Evolutionary conservation across 805 yeast species (phyloP).

Genomic region (Wickerhamomyces chambardii): DNA sequence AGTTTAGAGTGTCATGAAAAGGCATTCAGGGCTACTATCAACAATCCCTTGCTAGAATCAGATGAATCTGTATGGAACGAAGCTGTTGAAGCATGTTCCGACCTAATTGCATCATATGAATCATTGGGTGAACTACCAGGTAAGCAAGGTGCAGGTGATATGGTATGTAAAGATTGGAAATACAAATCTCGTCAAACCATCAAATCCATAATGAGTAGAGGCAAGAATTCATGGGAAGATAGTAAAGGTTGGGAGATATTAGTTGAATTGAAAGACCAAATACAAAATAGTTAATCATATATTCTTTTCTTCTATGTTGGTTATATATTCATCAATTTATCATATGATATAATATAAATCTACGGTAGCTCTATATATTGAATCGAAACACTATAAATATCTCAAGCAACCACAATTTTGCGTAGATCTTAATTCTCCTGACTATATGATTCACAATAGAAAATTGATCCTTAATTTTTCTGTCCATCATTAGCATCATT

Average conservation of each 20-base stretch:
- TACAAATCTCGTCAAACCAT: constrained; percentile 70
- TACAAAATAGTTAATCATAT: not conserved
- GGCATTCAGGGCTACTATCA: constrained; percentile 68
- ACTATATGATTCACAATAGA: too few relatives aligned
- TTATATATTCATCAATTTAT: too few relatives aligned
- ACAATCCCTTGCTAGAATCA: constrained; percentile 53
- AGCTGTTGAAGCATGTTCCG: constrained; percentile 71
- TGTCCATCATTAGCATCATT: too few relatives aligned
- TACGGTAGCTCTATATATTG: too few relatives aligned
- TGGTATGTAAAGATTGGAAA: constrained; percentile 91
- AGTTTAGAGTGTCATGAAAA: constrained; percentile 81
- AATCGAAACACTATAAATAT: too few relatives aligned
- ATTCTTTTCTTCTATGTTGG: too few relatives aligned
- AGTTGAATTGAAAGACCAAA: constrained; percentile 23
- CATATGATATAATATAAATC: too few relatives aligned
- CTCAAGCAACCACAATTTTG: too few relatives aligned
- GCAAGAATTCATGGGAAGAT: constrained; percentile 73
- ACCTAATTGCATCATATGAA: constrained; percentile 79
- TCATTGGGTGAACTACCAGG: constrained; percentile 82
- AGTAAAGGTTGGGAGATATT: constrained; percentile 69
- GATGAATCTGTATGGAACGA: constrained; percentile 63
- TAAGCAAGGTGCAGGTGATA: constrained; percentile 66
- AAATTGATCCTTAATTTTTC: too few relatives aligned
- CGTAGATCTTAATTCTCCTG: too few relatives aligned
- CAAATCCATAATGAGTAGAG: constrained; percentile 70